These are phyloP conservation scores for Trichoderma asperelloides DNA, from an alignment of 495 filamentous ascomycete genomes.

Conservation along the genomic window DNA sequence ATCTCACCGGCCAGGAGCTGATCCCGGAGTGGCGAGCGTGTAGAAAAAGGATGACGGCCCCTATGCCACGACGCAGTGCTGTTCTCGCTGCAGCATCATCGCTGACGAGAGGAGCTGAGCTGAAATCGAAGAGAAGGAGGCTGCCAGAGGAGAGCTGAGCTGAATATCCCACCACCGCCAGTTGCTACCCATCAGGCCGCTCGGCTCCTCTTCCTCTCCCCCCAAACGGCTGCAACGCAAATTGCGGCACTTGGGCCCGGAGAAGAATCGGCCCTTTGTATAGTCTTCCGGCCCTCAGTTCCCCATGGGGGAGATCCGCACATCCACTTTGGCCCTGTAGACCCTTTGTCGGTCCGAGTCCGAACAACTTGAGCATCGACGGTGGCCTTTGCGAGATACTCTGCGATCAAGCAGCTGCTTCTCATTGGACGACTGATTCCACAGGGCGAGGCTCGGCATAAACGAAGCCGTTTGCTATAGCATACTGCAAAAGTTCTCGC, in stretches of 20 bases:
- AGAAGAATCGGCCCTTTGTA: constrained; percentile 7
- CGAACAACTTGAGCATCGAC: background rate
- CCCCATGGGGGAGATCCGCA: constrained; percentile 2
- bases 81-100: no score
- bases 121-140: background rate
- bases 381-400: background rate
- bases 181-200: background rate
- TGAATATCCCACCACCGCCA: background rate
- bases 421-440: background rate
- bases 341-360: constrained; percentile 8
- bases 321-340: constrained; percentile 2
- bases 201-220: background rate
- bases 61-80: background rate
- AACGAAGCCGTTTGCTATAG: background rate
- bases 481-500: background rate
- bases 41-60: background rate
- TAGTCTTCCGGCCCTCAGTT: background rate
- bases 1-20: background rate
- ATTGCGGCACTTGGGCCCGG: background rate
- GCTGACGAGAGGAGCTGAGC: background rate
- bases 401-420: background rate
- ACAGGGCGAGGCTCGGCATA: background rate
- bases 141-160: no score
- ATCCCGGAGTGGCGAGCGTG: background rate
- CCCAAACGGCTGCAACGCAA: background rate